Conservation (phyloP, 495 filamentous ascomycete species). For the Xylaria bambusicola region DNA sequence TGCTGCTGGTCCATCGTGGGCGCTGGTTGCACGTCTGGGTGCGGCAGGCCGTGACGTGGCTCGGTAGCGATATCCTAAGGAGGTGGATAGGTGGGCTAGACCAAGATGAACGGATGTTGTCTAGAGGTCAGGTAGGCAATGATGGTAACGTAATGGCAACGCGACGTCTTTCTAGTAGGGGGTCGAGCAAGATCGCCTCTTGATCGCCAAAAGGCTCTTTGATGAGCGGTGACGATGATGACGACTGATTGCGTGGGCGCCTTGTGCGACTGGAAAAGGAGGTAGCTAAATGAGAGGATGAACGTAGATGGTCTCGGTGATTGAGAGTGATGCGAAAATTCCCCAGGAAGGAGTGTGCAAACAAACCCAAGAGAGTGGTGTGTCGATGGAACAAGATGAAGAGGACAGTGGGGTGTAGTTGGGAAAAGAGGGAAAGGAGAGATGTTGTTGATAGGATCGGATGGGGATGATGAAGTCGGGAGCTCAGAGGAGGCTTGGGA, state of each 20-base stretch:
- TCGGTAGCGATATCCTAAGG: constrained; percentile 18
- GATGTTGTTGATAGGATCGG: constrained; percentile 27
- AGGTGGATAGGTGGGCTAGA: constrained; percentile 19
- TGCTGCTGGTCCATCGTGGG: constrained; percentile 78
- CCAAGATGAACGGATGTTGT: constrained; percentile 26
- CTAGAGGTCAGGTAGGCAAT: constrained; percentile 24
- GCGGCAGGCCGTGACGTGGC: constrained; percentile 32
- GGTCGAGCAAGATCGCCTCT: constrained; percentile 26
- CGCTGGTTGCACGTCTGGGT: constrained; percentile 51
- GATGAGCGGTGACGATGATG: constrained; percentile 16
- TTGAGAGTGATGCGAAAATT: constrained; percentile 18
- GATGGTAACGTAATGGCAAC: constrained; percentile 19
- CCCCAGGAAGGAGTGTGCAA: constrained; percentile 35
- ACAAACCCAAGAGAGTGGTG: constrained; percentile 27
- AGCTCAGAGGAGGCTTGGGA: constrained; percentile 31
- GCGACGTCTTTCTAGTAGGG: constrained; percentile 24
- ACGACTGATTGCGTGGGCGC: constrained; percentile 33
- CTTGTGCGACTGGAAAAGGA: constrained; percentile 43
- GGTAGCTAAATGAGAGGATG: constrained; percentile 50
- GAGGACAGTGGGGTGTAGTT: constrained; percentile 29
- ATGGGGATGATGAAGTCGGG: constrained; percentile 24
- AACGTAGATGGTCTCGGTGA: constrained; percentile 27
- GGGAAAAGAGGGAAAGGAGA: constrained; percentile 38
- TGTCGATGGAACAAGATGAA: constrained; percentile 30
- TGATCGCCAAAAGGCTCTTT: constrained; percentile 12